Conservation (phyloP, 1,139 yeast species). For the Yamadazyma triangularis region DNA sequence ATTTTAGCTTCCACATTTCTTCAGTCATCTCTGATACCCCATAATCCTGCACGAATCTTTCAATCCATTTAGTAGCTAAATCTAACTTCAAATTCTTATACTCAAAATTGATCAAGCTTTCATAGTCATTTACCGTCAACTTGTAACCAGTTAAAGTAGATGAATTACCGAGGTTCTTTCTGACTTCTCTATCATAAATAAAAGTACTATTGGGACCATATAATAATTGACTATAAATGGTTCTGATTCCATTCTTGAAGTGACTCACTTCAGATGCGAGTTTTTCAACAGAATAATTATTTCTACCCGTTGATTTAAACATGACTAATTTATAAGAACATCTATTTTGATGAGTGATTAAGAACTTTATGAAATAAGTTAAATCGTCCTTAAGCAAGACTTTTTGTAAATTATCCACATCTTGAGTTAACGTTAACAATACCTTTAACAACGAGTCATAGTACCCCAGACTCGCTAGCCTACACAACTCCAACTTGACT, state of each 20-base stretch:
- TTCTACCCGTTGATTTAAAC: conserved; percentile 3
- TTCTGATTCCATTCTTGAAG: conserved; percentile 20
- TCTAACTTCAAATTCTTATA: conserved; percentile 32
- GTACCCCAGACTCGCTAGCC: conserved; percentile 14
- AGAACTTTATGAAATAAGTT: conserved; percentile 18
- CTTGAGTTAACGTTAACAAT: conserved; percentile 15
- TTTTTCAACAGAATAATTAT: conserved; percentile 1
- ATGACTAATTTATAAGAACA: conserved; percentile 5
- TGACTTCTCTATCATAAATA: conserved; percentile 18
- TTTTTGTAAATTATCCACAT: conserved; percentile 4
- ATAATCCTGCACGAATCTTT: conserved; percentile 24
- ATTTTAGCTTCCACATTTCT: conserved; percentile 31
- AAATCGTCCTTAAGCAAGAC: conserved; percentile 19
- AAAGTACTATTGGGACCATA: conserved; percentile 16
- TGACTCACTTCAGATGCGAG: conserved; percentile 1
- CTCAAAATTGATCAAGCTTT: conserved; percentile 35
- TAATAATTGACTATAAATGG: conserved; percentile 24
- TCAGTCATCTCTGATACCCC: conserved; percentile 22
- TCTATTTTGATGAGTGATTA: conserved; percentile 21
- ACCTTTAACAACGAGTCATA: conserved; percentile 18
- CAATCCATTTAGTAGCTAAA: conserved; percentile 39
- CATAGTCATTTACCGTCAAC: conserved; percentile 29
- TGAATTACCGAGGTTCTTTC: conserved; percentile 15
- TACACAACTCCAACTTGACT: conserved; percentile 13
- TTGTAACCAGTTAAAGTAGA: conserved; percentile 5